Base-by-base conservation (phyloP, 2,329 filamentous ascomycete genomes). In the Fusarium sp. region DNA sequence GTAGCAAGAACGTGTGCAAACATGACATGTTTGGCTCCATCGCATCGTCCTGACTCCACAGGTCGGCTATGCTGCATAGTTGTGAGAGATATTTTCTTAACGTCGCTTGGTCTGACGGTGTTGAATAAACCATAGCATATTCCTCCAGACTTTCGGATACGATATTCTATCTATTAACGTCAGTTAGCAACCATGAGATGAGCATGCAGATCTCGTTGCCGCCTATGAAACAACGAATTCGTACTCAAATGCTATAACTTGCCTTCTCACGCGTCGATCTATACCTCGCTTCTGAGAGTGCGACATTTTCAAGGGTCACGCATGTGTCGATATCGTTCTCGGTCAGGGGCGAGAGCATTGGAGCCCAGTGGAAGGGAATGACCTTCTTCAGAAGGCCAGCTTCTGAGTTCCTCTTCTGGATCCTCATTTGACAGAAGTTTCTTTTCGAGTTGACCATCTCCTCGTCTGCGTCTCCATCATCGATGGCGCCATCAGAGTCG, bases 51-150 rank as follows among this genome's bases (percentile, higher is more conserved):
- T 39, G 85, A 84, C 76, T 92, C 87, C 70, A 92, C 84, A 36
- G 85, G 82, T 69, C 86, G 49, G 80, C 80, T 68, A 81, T 76
- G 69, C 86, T 77, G 62, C 56, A 76, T 67, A 4, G 88, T 91
- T 64, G 85, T 80, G 51, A 85, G 78, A 70, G 81, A 74, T 74
- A 84, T 80, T 73, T 84, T 76, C 73, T 83, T 76, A 18, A 77
- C 75, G 40, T 84, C 82, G 41, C 76, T 76, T 13, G 84, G 80
- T 21, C 81, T 76, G 15, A 87, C 83, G 15, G 88, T 90, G 67
- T 91, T 91, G 81, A 95, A 97, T 55, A 97, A 80, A 27, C 94
- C 94, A 51, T 94, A 83, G 76, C 88, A 91, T 55, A 97, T 85
- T 74, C 94, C 91, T 10, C 74, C 74, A 15, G 74, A 76, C 58